Conservation (phyloP, 768 basidiomycete species). For the Tylopilus plumbeoviolaceoides region DNA sequence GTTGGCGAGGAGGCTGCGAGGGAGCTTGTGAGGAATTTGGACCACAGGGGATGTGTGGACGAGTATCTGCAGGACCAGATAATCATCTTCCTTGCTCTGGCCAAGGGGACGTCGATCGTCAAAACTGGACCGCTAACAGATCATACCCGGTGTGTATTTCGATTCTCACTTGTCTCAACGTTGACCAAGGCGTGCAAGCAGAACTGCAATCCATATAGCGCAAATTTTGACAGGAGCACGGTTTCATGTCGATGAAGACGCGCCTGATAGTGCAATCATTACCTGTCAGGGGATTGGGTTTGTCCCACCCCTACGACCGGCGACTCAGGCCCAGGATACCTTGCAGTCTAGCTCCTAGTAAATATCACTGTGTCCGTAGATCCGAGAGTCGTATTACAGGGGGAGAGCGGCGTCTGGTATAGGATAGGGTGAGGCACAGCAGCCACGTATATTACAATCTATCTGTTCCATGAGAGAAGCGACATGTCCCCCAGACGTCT, state of each 20-base stretch:
- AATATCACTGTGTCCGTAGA: slow-evolving; percentile 19
- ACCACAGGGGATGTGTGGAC: slow-evolving; percentile 70
- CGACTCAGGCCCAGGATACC: background rate
- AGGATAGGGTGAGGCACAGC: slow-evolving; percentile 14
- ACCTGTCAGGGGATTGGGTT: slow-evolving; percentile 66
- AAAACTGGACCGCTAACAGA: slow-evolving; percentile 54
- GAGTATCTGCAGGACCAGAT: slow-evolving; percentile 73
- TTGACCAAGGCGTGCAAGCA: slow-evolving; percentile 14
- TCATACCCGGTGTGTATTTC: slow-evolving; percentile 57
- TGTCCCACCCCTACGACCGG: slow-evolving; percentile 24
- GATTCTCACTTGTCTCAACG: background rate
- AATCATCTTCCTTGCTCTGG: slow-evolving; percentile 72
- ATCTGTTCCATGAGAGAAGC: slow-evolving; percentile 79
- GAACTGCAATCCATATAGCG: slow-evolving; percentile 70
- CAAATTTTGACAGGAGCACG: slow-evolving; percentile 64
- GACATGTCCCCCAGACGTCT: slow-evolving; percentile 88
- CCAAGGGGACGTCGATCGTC: slow-evolving; percentile 58
- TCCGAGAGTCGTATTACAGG: slow-evolving; percentile 22
- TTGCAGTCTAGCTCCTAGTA: slow-evolving; percentile 1
- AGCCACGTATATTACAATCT: slow-evolving; percentile 6
- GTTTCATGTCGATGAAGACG: slow-evolving; percentile 50
- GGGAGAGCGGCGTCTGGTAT: slow-evolving; percentile 15
- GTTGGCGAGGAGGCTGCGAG: slow-evolving; percentile 62
- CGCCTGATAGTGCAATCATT: slow-evolving; percentile 40
- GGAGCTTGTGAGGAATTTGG: slow-evolving; percentile 53